Conservation (phyloP, 495 filamentous ascomycete genomes). For the Polyplosphaeria fusca region DNA sequence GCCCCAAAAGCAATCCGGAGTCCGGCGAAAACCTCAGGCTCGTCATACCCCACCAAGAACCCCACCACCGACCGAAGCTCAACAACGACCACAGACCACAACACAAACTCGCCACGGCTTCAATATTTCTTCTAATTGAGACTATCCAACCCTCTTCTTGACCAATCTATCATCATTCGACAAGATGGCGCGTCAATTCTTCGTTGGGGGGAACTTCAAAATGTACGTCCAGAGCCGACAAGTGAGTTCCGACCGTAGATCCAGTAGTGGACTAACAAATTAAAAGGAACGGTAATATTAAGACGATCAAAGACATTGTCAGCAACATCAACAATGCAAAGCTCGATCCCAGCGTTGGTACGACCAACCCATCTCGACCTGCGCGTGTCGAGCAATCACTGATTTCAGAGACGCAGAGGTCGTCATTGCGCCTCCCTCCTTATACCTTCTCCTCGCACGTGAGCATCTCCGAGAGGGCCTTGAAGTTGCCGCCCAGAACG, state of each 20-base stretch:
- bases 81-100: slow-evolving; percentile 12
- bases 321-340: slow-evolving; percentile 78
- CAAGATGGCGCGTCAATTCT: slow-evolving; percentile 90
- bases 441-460: slow-evolving; percentile 85
- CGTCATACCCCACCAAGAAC: not conserved
- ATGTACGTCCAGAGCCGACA: slow-evolving; percentile 54
- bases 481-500: slow-evolving; percentile 88
- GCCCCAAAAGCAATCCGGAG: slow-evolving; percentile 20
- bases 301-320: slow-evolving; percentile 83
- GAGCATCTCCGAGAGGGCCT: slow-evolving; percentile 67
- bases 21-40: slow-evolving; percentile 14
- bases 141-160: not conserved
- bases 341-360: slow-evolving; percentile 65
- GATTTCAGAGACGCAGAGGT: no score
- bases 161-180: not conserved
- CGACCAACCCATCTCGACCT: slow-evolving; percentile 26
- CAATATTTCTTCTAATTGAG: not conserved
- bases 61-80: slow-evolving; percentile 12
- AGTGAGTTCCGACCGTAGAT: slow-evolving; percentile 7
- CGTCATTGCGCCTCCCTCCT: slow-evolving; percentile 83
- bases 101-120: not conserved
- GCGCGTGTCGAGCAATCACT: no score
- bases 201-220: slow-evolving; percentile 99
- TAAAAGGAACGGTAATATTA: slow-evolving; percentile 82
- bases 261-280: slow-evolving; percentile 6